A percentile compares a stretch with the other conserved stretches of the same genome.
Conservation (phyloP, 2,329 filamentous ascomycete genomes). For the Trichoderma koningiopsis region DNA sequence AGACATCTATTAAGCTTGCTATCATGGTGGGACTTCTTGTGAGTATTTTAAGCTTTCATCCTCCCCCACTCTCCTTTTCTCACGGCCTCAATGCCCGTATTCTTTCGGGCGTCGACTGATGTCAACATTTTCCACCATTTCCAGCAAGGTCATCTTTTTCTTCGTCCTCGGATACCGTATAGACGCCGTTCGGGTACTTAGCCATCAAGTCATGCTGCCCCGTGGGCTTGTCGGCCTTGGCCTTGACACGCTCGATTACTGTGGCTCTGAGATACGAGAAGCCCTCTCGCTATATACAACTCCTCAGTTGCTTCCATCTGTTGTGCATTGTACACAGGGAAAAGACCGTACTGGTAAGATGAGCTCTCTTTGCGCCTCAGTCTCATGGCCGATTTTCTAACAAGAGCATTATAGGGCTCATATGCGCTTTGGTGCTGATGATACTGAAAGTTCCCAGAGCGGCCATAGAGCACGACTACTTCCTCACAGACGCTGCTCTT, state of each 20-base stretch:
- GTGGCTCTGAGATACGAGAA: constrained; percentile 60
- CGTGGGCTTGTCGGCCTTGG: constrained; percentile 72
- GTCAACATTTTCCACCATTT: neutral
- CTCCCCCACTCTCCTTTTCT: neutral
- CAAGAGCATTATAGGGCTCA: constrained; percentile 55
- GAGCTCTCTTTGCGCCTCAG: neutral
- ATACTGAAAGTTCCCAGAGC: constrained; percentile 58
- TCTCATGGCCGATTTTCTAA: neutral
- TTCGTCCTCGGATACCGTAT: constrained; percentile 68
- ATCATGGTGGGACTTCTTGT: constrained; percentile 67
- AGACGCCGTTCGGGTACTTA: constrained; percentile 70
- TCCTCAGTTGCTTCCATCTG: constrained; percentile 57
- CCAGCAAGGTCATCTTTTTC: constrained; percentile 55
- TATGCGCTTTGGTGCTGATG: constrained; percentile 68
- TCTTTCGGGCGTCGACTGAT: neutral
- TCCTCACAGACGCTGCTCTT: constrained; percentile 63
- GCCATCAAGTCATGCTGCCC: constrained; percentile 69
- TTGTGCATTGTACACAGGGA: constrained; percentile 86
- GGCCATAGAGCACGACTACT: constrained; percentile 73
- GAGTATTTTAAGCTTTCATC: constrained; percentile 31
- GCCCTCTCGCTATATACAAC: constrained; percentile 37
- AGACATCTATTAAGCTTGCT: constrained; percentile 67
- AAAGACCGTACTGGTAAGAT: constrained; percentile 66
- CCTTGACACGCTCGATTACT: constrained; percentile 68
- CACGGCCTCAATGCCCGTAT: neutral